Evolutionary conservation across 768 basidiomycete genomes (phyloP), one percentile per base, ranked within the genome.

Genomic region (Termitomyces sp.): DNA sequence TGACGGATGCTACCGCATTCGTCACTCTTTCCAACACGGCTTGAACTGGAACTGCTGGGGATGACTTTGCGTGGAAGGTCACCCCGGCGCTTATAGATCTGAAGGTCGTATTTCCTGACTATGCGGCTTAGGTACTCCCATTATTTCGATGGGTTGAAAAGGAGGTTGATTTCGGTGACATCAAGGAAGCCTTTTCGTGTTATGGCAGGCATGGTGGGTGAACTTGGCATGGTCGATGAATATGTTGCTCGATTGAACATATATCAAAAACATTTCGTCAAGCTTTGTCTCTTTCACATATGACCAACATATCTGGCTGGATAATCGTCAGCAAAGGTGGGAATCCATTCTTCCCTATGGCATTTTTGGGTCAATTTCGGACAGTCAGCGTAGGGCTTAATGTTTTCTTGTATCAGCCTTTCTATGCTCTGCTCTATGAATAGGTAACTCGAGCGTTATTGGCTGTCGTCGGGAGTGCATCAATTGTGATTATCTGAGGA

Each of bases 171-270:
- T 26, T 38, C 26, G 18, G 46, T 51, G 12, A 64, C 47, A 41
- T 62, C 61, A n/a, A 61, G 38, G 50, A 64, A 64, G 40, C 63
- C 63, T 54, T 61, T 64, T 12, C 52, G 43, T 7, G 58, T 64
- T 38, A 64, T 53, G 26, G 56, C 51, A 28, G 61, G 63, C 63
- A 64, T 61, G 4, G 56, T 55, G 26, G 57, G 54, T 28, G 53
- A 52, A 16, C 23, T 14, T 35, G 48, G 10, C 14, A 48, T 23
- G 9, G 38, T 26, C 10, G 38, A 53, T n/a, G 54, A 43, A 64
- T 51, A 36, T 51, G 56, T 28, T 64, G 60, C 8, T 61, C 63
- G 14, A 64, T 59, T 18, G 60, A 57, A 4, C 57, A 61, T 9
- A 59, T 13, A 12, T 61, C 58, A 26, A 61, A 61, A 8, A 57